Evolutionary conservation across 306 rosid species (phyloP).

Genomic region (Prunus persica): Prunus_persica_NCBIv2 NC_034010.1:3463501-3464000

Average conservation of each 20-base stretch:
- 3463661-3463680: neutral
- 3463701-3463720: neutral
- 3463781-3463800: neutral
- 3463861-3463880: neutral
- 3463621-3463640: constrained; percentile 54
- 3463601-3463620: constrained; percentile 46
- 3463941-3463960: neutral
- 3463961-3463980: neutral
- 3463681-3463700: neutral
- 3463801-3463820: neutral
- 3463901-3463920: neutral
- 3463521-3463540: constrained; percentile 85
- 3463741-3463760: neutral
- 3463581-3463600: constrained; percentile 53
- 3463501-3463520: constrained; percentile 85
- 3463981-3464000: neutral
- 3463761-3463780: neutral
- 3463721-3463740: neutral
- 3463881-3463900: neutral
- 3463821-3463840: too few relatives aligned
- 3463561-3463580: constrained; percentile 63
- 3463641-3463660: neutral
- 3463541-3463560: constrained; percentile 60
- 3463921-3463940: neutral
- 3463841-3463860: neutral